Conservation (phyloP, 805 yeast species). For the Yamadazyma endophytica region DNA sequence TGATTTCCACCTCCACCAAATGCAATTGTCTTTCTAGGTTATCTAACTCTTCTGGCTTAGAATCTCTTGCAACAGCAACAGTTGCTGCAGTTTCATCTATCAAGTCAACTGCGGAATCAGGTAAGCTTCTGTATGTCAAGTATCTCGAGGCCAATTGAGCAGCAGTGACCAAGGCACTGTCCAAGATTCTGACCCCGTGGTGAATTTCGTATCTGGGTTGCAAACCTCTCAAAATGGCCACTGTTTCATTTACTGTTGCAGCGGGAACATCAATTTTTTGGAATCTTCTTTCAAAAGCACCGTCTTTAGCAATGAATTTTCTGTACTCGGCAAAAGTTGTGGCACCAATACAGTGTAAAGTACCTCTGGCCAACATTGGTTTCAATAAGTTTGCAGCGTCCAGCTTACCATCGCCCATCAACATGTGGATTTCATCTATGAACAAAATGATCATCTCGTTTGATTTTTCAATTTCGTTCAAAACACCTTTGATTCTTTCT, state of each 20-base stretch:
- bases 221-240: conserved; percentile 93
- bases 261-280: conserved; percentile 96
- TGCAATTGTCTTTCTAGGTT: conserved; percentile 89
- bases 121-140: conserved; percentile 89
- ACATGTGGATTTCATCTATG: conserved; percentile 98
- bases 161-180: conserved; percentile 89
- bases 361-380: conserved; percentile 96
- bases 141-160: conserved; percentile 93
- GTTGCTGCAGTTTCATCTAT: conserved; percentile 96
- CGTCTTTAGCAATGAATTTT: conserved; percentile 89
- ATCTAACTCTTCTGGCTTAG: conserved; percentile 95
- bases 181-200: conserved; percentile 95
- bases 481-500: conserved; percentile 94
- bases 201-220: conserved; percentile 95
- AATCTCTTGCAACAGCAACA: conserved; percentile 97
- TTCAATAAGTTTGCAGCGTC: conserved; percentile 96
- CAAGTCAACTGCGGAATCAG: conserved; percentile 95
- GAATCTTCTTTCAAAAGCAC: conserved; percentile 98
- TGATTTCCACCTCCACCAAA: conserved; percentile 89
- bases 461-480: conserved; percentile 88
- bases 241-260: conserved; percentile 87
- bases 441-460: conserved; percentile 82
- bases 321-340: conserved; percentile 95
- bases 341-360: conserved; percentile 96
- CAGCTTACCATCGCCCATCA: conserved; percentile 98